phyloP scores from a whole-genome alignment of 257 asterid species.

The Nicotiana sylvestris region DNA sequence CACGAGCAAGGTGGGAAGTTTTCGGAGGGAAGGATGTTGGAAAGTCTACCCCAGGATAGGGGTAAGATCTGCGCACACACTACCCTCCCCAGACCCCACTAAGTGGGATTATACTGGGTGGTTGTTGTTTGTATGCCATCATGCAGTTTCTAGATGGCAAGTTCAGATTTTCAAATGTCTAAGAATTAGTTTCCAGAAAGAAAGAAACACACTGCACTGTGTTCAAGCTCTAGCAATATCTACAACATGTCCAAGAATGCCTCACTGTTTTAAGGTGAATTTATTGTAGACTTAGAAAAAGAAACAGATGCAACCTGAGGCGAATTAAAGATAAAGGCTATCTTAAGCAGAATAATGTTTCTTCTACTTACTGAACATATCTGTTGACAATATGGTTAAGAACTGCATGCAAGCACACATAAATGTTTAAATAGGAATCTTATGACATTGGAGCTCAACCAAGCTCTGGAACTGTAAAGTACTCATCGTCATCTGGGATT shows the following conservation, averaged over 20 bases:
- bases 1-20: no score
- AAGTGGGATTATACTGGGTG: no score
- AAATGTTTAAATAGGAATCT: not conserved
- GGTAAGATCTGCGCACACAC: no score
- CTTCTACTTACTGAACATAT: not conserved
- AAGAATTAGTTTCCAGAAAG: not conserved
- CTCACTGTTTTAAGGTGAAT: not conserved
- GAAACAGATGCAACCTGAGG: not conserved
- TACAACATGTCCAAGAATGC: not conserved
- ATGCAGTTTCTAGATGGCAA: no score
- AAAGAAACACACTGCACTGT: not conserved
- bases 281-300: not conserved
- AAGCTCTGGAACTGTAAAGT: constrained; percentile 86
- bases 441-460: constrained; percentile 38
- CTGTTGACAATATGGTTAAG: not conserved
- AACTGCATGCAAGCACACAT: not conserved
- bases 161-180: no score
- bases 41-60: no score
- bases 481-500: constrained; percentile 62
- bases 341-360: not conserved
- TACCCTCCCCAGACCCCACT: no score
- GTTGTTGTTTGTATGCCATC: no score
- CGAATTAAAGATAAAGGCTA: not conserved
- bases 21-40: no score
- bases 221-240: not conserved